Evolutionary conservation across 2,329 filamentous ascomycete species (phyloP).

Genomic region (Colletotrichum gloeosporioides): DNA sequence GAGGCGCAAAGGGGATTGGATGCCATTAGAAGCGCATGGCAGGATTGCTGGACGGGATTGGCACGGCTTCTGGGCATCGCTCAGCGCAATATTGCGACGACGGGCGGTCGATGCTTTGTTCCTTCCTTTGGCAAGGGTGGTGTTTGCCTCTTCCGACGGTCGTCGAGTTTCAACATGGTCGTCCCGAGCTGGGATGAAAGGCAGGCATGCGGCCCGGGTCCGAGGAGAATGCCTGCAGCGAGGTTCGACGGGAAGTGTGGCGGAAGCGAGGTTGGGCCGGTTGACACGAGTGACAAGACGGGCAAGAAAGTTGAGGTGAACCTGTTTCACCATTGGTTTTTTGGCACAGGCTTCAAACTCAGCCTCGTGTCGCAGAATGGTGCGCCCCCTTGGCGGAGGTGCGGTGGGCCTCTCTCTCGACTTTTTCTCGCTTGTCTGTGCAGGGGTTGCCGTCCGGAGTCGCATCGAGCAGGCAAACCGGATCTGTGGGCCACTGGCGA

Average conservation of each 20-base stretch:
- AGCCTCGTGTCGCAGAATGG: slow-evolving; percentile 19
- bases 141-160: slow-evolving; percentile 6
- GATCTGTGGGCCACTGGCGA: not conserved
- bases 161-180: slow-evolving; percentile 13
- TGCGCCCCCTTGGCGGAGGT: slow-evolving; percentile 6
- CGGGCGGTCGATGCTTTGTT: not conserved
- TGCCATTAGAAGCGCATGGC: not conserved
- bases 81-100: not conserved
- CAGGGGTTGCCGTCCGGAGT: not conserved
- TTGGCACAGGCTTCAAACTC: slow-evolving; percentile 23
- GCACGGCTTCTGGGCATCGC: not conserved
- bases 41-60: slow-evolving; percentile 3
- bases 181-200: slow-evolving; percentile 15
- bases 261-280: not conserved
- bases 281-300: slow-evolving; percentile 3
- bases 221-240: slow-evolving; percentile 4
- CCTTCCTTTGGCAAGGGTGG: not conserved
- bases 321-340: slow-evolving; percentile 18
- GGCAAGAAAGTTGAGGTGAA: slow-evolving; percentile 17
- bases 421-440: not conserved
- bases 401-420: not conserved
- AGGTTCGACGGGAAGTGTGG: not conserved
- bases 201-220: not conserved
- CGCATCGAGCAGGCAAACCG: not conserved
- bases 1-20: slow-evolving; percentile 1